Percentiles rank a stretch among this genome's conserved stretches.
Conservation (phyloP, 129 eudicot genomes). For the Flaveria ramosissima region DNA sequence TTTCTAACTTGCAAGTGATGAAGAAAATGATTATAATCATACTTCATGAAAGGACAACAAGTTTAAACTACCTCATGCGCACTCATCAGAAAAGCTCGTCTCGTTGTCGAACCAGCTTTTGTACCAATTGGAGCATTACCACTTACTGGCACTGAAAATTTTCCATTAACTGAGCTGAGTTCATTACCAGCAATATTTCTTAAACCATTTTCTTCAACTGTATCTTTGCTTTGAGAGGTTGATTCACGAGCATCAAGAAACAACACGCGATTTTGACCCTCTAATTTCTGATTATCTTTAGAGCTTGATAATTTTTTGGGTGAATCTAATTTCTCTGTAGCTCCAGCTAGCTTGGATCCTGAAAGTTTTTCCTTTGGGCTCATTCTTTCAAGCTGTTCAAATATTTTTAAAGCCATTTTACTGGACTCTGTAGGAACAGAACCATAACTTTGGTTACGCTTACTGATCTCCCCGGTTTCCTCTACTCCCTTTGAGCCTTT, state of each 20-base stretch:
- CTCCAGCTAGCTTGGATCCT: conserved; percentile 41
- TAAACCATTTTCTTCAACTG: conserved; percentile 40
- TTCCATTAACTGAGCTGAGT: conserved; percentile 30
- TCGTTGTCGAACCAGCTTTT: conserved; percentile 31
- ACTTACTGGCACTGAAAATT: conserved; percentile 33
- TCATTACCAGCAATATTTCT: conserved; percentile 22
- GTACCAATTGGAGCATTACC: conserved; percentile 8
- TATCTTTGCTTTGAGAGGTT: conserved; percentile 36
- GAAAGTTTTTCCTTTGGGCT: conserved; percentile 66
- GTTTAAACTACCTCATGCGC: conserved; percentile 59
- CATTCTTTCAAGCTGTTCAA: conserved; percentile 79
- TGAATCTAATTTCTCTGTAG: conserved; percentile 40
- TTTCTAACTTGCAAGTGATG: background rate
- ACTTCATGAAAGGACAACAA: background rate
- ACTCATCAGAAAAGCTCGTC: conserved; percentile 64
- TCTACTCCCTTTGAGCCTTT: conserved; percentile 33
- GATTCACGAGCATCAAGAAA: conserved; percentile 35
- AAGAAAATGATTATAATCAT: background rate
- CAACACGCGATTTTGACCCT: conserved; percentile 12
- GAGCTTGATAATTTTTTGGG: conserved; percentile 35
- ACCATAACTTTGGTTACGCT: conserved; percentile 44
- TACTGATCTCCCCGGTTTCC: conserved; percentile 40
- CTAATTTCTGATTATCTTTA: conserved; percentile 37
- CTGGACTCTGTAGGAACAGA: conserved; percentile 69
- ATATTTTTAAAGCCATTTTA: conserved; percentile 69